phyloP scores from a whole-genome alignment of 352 stramenopile species.

The Globisporangium canariense region DNA sequence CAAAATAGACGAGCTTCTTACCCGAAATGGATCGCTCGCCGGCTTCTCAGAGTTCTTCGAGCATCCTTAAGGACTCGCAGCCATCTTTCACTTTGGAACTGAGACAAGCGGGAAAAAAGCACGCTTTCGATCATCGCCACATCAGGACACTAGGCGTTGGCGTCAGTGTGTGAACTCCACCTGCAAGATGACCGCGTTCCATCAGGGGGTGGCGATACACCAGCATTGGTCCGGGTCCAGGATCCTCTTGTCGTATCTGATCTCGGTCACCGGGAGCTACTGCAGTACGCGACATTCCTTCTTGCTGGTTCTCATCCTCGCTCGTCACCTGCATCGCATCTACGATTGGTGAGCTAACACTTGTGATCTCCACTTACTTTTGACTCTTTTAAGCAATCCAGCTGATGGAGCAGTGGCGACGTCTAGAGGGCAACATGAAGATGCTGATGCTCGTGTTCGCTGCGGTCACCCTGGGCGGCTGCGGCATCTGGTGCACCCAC shows the following conservation, averaged over 20 bases:
- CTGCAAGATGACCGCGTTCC: background rate
- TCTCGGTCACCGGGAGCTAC: conserved; percentile 57
- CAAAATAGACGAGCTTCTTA: no score
- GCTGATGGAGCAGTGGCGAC: conserved; percentile 66
- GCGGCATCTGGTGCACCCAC: conserved; percentile 66
- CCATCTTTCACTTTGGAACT: no score
- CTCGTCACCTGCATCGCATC: no score
- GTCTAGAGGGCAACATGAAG: conserved; percentile 29
- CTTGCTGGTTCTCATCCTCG: background rate
- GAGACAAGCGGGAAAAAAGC: no score
- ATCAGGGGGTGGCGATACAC: conserved; percentile 3
- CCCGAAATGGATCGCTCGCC: no score
- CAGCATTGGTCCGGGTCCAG: conserved; percentile 42
- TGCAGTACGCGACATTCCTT: conserved; percentile 39
- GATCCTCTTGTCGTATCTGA: conserved; percentile 47
- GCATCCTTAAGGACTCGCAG: no score
- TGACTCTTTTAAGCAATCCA: conserved; percentile 39
- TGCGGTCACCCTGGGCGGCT: conserved; percentile 43
- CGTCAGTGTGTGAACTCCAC: no score
- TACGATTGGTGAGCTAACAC: no score
- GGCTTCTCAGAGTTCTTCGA: no score
- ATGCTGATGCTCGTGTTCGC: conserved; percentile 34
- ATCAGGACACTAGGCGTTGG: no score
- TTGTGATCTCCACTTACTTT: no score
- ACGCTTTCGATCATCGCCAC: no score